phyloP scores from a whole-genome alignment of 768 basidiomycete genomes.

The Pleurotus cornucopiae region DNA sequence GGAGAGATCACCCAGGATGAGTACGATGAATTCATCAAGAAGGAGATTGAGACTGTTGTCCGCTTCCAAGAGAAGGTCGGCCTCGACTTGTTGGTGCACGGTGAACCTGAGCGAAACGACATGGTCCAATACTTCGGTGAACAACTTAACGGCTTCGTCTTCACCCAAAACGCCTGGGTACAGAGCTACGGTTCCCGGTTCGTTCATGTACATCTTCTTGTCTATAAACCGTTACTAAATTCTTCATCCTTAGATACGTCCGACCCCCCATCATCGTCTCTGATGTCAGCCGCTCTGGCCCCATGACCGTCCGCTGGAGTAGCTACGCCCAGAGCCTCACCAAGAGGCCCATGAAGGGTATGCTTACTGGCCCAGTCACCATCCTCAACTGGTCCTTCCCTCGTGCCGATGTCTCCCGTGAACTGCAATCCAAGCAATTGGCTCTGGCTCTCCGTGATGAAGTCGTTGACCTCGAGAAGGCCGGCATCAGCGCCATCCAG shows the following conservation, averaged over 20 bases:
- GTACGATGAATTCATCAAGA: constrained; percentile 98
- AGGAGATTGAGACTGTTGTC: constrained; percentile 91
- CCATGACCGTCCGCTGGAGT: constrained; percentile 98
- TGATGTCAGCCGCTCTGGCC: constrained; percentile 86
- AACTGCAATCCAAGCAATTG: constrained; percentile 96
- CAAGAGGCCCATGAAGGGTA: constrained; percentile 96
- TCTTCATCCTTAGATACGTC: constrained; percentile 66
- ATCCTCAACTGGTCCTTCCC: constrained; percentile 99
- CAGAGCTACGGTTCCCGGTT: constrained; percentile 98
- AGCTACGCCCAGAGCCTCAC: constrained; percentile 95
- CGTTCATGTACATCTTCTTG: constrained; percentile 17
- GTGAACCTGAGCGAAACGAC: constrained; percentile 98
- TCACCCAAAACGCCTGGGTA: constrained; percentile 99
- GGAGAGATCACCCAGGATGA: constrained; percentile 79
- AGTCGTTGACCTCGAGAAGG: constrained; percentile 94
- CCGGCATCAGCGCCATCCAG: constrained; percentile 96
- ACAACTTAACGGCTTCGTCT: constrained; percentile 90
- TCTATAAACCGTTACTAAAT: not conserved
- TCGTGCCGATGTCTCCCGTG: constrained; percentile 93
- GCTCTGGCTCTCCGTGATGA: constrained; percentile 98
- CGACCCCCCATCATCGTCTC: constrained; percentile 98
- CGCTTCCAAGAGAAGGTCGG: constrained; percentile 96
- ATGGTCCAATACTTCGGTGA: constrained; percentile 99
- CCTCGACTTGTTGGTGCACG: constrained; percentile 96
- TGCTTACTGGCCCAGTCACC: constrained; percentile 97